Base-by-base conservation (phyloP, 805 yeast genomes). In the Ogataea sp. region DNA sequence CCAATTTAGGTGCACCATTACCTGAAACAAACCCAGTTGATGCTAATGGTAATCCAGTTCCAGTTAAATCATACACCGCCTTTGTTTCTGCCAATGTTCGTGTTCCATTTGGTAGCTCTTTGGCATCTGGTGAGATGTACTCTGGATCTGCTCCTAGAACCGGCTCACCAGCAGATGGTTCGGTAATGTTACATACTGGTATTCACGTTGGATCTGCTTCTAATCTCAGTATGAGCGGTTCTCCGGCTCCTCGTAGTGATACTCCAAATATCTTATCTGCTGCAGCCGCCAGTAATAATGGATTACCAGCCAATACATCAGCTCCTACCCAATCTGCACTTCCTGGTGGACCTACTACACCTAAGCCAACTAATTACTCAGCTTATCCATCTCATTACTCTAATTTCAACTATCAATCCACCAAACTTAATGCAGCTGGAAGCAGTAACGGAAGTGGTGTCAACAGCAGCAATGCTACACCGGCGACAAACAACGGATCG, bases 301-400 rank as follows among this genome's bases (percentile, higher is more conserved):
- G 6, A 9, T 9, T 5, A 26, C 15, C 29, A 7, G 25, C 10
- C 10, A 23, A 7, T 13, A 7, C 29, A 26, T 14, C n/a, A 26
- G 29, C 15, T 26, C 29, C 9, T 9, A 30, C n/a, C n/a, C n/a
- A n/a, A n/a, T n/a, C 23, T 30, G 33, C 21, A 6, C 16, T 30
- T 17, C 33, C 33, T 30, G n/a, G 26, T 23, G 26, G 26, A 23
- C 11, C 26, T 23, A 8, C 26, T 11, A 11, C 26, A 23, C 26
- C 11, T 20, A 14, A 15, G 4, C 10, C 36, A 6, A 23, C 36
- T 16, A 33, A 23, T 15, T 33, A 20, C 17, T 20, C 27, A 8
- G 29, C 37, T 18, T 34, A 34, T 27, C 37, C 37, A 17, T 34
- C 37, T 8, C 37, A 34, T 20, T 34, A 34, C 20, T 18, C 31